These are phyloP conservation scores for Acephala macrosclerotiorum DNA, from an alignment of 2,329 filamentous ascomycete genomes.

Conservation along the genomic window DNA sequence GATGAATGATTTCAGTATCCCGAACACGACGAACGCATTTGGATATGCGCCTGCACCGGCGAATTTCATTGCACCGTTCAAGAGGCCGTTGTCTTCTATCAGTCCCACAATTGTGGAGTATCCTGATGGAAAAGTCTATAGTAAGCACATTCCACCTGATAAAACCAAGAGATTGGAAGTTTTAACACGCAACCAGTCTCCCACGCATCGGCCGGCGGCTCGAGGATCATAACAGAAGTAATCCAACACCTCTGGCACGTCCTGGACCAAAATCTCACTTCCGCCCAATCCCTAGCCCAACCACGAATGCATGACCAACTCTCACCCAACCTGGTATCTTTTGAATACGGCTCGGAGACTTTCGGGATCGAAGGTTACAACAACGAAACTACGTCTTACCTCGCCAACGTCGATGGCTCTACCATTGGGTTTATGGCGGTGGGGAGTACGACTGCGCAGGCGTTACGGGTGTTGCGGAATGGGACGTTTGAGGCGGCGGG, in stretches of 20 bases:
- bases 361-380: constrained; percentile 55
- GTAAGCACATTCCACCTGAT: too few relatives aligned
- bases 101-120: constrained; percentile 69
- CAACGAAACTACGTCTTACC: constrained; percentile 65
- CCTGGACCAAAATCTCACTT: constrained; percentile 62
- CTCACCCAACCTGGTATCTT: constrained; percentile 59
- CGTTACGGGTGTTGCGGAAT: constrained; percentile 64
- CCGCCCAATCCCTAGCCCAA: constrained; percentile 59
- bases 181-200: too few relatives aligned
- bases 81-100: constrained; percentile 71
- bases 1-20: constrained; percentile 73
- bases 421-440: constrained; percentile 67
- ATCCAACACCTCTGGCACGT: constrained; percentile 71
- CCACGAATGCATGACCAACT: constrained; percentile 72
- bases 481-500: constrained; percentile 80
- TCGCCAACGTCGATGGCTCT: constrained; percentile 59
- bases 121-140: constrained; percentile 62
- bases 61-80: constrained; percentile 72
- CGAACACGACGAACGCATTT: constrained; percentile 68
- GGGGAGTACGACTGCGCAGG: constrained; percentile 67
- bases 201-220: constrained; percentile 70
- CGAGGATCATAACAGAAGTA: constrained; percentile 70
- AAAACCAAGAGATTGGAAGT: too few relatives aligned
- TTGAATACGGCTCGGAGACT: constrained; percentile 57
- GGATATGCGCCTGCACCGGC: constrained; percentile 68